A percentile compares a stretch with the other conserved stretches of the same genome.
Evolutionary conservation across 2,329 filamentous ascomycete genomes (phyloP).

Genomic region (Aspergillus sergii): DNA sequence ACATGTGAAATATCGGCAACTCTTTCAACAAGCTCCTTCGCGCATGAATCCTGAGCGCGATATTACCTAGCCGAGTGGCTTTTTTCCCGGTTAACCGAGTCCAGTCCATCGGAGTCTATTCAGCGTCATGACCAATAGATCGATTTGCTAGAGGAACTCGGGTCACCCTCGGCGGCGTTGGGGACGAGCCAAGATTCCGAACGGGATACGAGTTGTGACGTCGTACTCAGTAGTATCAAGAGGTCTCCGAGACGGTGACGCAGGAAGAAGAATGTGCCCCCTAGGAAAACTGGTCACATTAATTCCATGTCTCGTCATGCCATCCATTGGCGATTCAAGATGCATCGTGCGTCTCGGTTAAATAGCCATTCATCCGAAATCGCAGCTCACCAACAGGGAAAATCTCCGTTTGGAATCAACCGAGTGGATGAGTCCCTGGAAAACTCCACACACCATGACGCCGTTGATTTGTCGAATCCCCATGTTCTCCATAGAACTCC

Average conservation of each 20-base stretch:
- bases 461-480: conserved; percentile 16
- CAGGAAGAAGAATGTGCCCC: not conserved
- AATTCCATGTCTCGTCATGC: not conserved
- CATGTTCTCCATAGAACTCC: conserved; percentile 5
- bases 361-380: conserved; percentile 11
- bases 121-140: not conserved
- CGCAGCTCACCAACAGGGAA: conserved; percentile 13
- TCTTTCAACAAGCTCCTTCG: no score
- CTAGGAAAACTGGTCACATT: not conserved
- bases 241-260: not conserved
- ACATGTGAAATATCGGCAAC: not conserved
- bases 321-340: not conserved
- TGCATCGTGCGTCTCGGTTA: conserved; percentile 11
- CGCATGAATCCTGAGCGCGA: not conserved
- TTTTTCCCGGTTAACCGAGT: not conserved
- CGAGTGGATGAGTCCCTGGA: conserved; percentile 15
- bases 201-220: not conserved
- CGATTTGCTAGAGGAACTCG: not conserved
- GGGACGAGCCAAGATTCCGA: not conserved
- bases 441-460: conserved; percentile 16
- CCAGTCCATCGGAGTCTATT: not conserved
- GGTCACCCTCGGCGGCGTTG: not conserved
- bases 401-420: conserved; percentile 19
- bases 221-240: not conserved
- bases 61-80: not conserved